Evolutionary conservation across 305 asterid genomes (phyloP), one percentile per base, ranked within the genome.

Genomic region (Rubia tinctorum): DNA sequence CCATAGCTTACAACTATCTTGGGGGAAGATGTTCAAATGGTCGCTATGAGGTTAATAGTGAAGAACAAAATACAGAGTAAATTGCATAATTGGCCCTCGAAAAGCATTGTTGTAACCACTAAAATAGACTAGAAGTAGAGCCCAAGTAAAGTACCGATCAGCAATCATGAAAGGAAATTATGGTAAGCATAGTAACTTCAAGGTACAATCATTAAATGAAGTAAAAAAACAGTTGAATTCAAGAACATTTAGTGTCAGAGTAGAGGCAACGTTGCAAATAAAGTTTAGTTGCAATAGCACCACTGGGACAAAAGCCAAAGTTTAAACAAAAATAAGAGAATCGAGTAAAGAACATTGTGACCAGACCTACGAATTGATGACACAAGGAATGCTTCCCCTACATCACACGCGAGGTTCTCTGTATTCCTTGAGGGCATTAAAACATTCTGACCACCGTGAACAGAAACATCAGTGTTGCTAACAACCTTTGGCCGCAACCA

Each of bases 401-500:
- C 86, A 73, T 89, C 96, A 80, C 88, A 93, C 60, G 71, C 84
- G 80, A 79, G 81, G 81, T 85, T 86, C 79, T 90, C 99, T 14
- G 87, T 66, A 51, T 78, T 81, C 83, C 88, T 88, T 66, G 96
- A 93, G 84, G 81, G 86, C 83, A 85, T 82, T 86, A 80, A 69
- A 69, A 64, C 74, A 76, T 86, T 91, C 84, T 96, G 81, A 80
- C 86, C 85, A 76, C 91, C 84, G 73, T 86, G 86, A 81, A 87
- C 77, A 71, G 84, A 78, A 82, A 89, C 80, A 80, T 85, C 86
- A 62, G 93, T 78, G 78, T 72, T 83, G 78, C 86, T 86, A 55
- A 84, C 92, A 77, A 88, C 87, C 86, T 87, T 95, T 14, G 93
- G 97, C 82, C 93, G 85, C 91, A 95, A 82, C 97, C 97, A 93